These are phyloP conservation scores for Chionographis japonica DNA, from an alignment of 106 monocot genomes.

Conservation along the genomic window DNA sequence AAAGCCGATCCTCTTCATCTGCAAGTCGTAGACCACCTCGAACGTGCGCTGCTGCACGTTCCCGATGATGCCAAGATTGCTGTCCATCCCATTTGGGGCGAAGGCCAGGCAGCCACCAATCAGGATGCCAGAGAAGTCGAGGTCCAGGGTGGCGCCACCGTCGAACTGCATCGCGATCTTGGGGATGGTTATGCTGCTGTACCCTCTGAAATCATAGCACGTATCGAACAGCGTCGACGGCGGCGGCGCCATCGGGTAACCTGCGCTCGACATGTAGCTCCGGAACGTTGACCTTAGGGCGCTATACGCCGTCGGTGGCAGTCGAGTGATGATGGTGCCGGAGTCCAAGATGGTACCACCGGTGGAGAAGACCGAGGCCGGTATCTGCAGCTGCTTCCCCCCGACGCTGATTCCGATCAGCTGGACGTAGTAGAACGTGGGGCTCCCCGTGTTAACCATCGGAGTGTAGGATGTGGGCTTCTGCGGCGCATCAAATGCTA, in stretches of 20 bases:
- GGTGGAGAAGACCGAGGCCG: constrained; percentile 12
- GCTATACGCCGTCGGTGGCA: constrained; percentile 30
- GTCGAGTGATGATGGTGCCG: constrained; percentile 39
- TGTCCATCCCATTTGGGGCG: not conserved
- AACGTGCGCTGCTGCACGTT: constrained; percentile 32
- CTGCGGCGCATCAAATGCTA: constrained; percentile 1
- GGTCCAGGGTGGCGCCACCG: constrained; percentile 1
- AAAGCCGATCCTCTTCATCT: constrained; percentile 22
- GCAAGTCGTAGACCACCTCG: constrained; percentile 25
- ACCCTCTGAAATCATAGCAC: constrained; percentile 17
- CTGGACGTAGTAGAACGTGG: constrained; percentile 22
- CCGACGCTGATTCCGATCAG: constrained; percentile 12
- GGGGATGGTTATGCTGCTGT: constrained; percentile 4
- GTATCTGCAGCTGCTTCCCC: constrained; percentile 7
- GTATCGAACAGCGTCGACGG: constrained; percentile 13
- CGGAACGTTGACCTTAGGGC: constrained; percentile 31
- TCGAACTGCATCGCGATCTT: constrained; percentile 15
- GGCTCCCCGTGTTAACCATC: not conserved
- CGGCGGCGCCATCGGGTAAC: constrained; percentile 25
- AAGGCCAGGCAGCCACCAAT: constrained; percentile 33
- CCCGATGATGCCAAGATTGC: constrained; percentile 20
- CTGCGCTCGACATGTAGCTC: constrained; percentile 3
- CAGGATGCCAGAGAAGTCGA: constrained; percentile 15
- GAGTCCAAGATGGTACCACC: constrained; percentile 41
- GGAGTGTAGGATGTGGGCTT: constrained; percentile 9